A percentile compares a stretch with the other conserved stretches of the same genome.
These are phyloP conservation scores for Centrapalus pauciflorus DNA, from an alignment of 129 eudicot species.

Conservation along the genomic window DNA sequence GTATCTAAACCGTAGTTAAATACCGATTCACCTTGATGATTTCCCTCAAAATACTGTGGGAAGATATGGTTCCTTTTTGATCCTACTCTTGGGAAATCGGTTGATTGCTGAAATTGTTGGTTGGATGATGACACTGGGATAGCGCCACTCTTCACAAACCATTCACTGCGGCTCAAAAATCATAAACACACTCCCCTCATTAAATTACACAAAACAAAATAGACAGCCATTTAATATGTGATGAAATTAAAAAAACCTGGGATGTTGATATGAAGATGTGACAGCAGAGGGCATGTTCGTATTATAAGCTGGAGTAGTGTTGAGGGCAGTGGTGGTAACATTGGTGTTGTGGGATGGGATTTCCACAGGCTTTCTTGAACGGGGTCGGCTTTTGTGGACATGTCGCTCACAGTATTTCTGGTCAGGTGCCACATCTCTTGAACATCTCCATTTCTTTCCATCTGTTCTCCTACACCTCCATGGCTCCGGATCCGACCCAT, in stretches of 20 bases:
- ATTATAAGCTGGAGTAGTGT: slow-evolving; percentile 7
- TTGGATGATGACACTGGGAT: slow-evolving; percentile 21
- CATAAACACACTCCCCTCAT: slow-evolving; percentile 5
- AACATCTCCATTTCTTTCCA: slow-evolving; percentile 85
- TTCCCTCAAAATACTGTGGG: slow-evolving; percentile 18
- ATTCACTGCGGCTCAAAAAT: slow-evolving; percentile 34
- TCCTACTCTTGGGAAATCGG: slow-evolving; percentile 32
- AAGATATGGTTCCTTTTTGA: slow-evolving; percentile 29
- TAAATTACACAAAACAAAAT: slow-evolving; percentile 25
- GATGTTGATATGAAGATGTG: slow-evolving; percentile 32
- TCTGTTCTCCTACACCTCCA: slow-evolving; percentile 86
- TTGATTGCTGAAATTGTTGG: slow-evolving; percentile 36
- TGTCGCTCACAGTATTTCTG: slow-evolving; percentile 83
- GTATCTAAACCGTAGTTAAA: slow-evolving; percentile 11
- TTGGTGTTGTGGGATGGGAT: slow-evolving; percentile 23
- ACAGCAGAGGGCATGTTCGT: slow-evolving; percentile 13
- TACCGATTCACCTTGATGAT: slow-evolving; percentile 4
- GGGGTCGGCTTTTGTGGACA: slow-evolving; percentile 56
- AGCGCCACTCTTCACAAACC: slow-evolving; percentile 36
- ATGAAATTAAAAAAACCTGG: slow-evolving; percentile 22
- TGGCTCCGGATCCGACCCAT: slow-evolving; percentile 67
- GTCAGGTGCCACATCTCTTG: slow-evolving; percentile 67
- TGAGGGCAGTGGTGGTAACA: neutral
- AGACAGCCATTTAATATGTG: neutral
- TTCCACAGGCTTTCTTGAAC: slow-evolving; percentile 99